phyloP scores from a whole-genome alignment of 305 asterid genomes.

The Fraxinus albicans region DNA sequence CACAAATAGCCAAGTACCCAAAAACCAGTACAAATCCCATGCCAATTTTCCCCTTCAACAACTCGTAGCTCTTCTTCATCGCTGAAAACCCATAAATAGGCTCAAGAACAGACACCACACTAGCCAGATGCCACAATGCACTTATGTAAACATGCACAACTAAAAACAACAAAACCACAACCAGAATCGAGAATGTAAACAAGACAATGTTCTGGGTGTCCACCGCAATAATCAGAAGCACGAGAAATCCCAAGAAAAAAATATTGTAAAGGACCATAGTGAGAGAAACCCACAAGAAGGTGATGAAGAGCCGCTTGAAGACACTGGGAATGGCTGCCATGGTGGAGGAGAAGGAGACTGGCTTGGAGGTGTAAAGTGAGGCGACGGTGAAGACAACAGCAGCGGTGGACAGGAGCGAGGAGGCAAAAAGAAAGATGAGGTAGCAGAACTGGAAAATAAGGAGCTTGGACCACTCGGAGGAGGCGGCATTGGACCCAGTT shows the following conservation, averaged over 20 bases:
- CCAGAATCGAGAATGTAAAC: not conserved
- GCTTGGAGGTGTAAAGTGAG: not conserved
- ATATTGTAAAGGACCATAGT: slow-evolving; percentile 14
- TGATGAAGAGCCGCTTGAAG: not conserved
- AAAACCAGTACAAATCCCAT: not conserved
- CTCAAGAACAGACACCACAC: not conserved
- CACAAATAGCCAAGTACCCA: not conserved
- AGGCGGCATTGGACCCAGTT: not conserved
- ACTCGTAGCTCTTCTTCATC: not conserved
- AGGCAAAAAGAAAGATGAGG: slow-evolving; percentile 8
- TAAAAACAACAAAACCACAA: not conserved
- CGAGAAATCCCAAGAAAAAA: slow-evolving; percentile 8
- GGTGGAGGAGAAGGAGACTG: not conserved
- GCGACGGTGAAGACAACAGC: not conserved
- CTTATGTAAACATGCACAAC: not conserved
- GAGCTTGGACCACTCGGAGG: slow-evolving; percentile 26
- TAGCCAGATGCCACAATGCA: not conserved
- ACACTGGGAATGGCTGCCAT: not conserved
- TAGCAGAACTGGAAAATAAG: slow-evolving; percentile 17
- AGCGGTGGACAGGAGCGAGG: not conserved
- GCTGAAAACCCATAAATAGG: not conserved
- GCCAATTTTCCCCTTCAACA: not conserved
- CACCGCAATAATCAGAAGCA: not conserved
- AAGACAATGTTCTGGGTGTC: not conserved
- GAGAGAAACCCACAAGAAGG: slow-evolving; percentile 14